phyloP scores from a whole-genome alignment of 2,329 filamentous ascomycete genomes.

The Exophiala sideris region DNA sequence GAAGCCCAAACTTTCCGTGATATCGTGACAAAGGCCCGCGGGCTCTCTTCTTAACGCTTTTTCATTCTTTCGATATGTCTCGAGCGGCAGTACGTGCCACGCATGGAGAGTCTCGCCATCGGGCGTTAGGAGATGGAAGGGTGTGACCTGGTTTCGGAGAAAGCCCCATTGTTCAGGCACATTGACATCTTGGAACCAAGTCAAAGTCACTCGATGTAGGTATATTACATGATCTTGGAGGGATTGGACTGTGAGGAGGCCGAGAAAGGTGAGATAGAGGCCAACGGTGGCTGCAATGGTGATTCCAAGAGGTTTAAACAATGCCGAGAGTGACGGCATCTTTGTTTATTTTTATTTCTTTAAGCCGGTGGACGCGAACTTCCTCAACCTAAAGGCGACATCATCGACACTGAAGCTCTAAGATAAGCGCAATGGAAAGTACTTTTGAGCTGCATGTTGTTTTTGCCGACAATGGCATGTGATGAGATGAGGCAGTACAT shows the following conservation, averaged over 20 bases:
- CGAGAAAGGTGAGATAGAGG: conserved; percentile 45
- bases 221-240: conserved; percentile 58
- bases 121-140: conserved; percentile 44
- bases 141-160: conserved; percentile 48
- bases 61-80: conserved; percentile 45
- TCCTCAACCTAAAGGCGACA: too few species aligned
- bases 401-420: too few species aligned
- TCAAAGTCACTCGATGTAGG: conserved; percentile 52
- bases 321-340: conserved; percentile 7
- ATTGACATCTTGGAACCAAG: conserved; percentile 53
- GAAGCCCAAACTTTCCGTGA: conserved; percentile 40
- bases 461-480: too few species aligned
- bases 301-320: conserved; percentile 7
- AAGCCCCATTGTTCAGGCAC: conserved; percentile 49
- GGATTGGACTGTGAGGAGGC: conserved; percentile 42
- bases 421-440: too few species aligned
- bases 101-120: conserved; percentile 38
- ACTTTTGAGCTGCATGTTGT: too few species aligned
- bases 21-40: conserved; percentile 33
- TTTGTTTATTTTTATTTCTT: not conserved
- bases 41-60: conserved; percentile 40
- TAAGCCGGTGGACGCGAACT: too few species aligned
- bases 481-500: too few species aligned
- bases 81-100: conserved; percentile 51
- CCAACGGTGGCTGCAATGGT: conserved; percentile 22